Evolutionary conservation across 2,329 filamentous ascomycete species (phyloP).

Genomic region (Thermothelomyces thermophilus): DNA sequence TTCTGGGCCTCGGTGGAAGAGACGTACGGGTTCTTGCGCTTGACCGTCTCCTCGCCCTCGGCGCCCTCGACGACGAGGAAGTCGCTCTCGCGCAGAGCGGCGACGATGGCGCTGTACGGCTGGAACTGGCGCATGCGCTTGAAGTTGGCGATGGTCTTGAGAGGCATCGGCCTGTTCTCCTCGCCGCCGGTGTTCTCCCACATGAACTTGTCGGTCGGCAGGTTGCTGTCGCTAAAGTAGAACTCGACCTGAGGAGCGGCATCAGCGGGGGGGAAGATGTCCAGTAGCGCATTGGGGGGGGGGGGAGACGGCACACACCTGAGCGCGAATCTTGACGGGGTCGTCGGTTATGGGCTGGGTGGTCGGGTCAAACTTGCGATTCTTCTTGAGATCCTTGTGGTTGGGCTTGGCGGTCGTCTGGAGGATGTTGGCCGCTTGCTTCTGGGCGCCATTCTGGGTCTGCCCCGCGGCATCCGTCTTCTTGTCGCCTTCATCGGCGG

Average conservation of each 20-base stretch:
- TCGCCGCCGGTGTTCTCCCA: conserved; percentile 70
- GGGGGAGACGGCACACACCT: conserved; percentile 46
- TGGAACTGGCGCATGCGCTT: conserved; percentile 96
- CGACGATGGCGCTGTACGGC: conserved; percentile 75
- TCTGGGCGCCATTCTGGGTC: conserved; percentile 15
- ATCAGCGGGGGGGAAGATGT: conserved; percentile 12
- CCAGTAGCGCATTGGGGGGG: not conserved
- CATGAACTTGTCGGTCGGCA: conserved; percentile 82
- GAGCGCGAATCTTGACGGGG: conserved; percentile 72
- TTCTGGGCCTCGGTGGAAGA: conserved; percentile 54
- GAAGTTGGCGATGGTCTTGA: conserved; percentile 76
- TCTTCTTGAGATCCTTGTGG: conserved; percentile 41
- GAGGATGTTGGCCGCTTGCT: conserved; percentile 29
- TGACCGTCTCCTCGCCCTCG: conserved; percentile 63
- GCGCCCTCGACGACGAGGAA: conserved; percentile 67
- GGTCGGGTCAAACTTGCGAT: conserved; percentile 66
- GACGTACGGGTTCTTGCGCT: conserved; percentile 68
- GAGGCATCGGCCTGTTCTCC: conserved; percentile 72
- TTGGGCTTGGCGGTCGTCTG: conserved; percentile 40
- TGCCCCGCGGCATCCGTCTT: conserved; percentile 19
- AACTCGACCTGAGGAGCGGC: conserved; percentile 73
- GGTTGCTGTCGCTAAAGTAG: conserved; percentile 89
- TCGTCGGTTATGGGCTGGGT: conserved; percentile 65
- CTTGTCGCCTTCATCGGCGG: conserved; percentile 22
- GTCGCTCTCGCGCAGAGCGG: conserved; percentile 71